A percentile compares a stretch with the other conserved stretches of the same genome.
phyloP scores from a whole-genome alignment of 805 yeast species.

The Middelhovenomyces tepae region DNA sequence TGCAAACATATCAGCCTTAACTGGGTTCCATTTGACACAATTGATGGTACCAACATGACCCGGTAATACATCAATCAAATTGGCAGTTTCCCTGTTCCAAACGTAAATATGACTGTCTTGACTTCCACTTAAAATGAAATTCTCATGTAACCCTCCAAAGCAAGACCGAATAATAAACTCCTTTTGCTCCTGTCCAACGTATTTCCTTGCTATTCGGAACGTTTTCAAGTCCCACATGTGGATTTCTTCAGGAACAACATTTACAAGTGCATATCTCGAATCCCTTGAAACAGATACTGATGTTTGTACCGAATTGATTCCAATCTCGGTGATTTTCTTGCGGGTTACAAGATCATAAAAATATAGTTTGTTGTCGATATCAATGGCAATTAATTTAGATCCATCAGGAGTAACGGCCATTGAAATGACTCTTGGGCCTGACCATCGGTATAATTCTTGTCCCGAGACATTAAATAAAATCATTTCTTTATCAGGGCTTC shows the following conservation, averaged over 20 bases:
- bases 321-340: conserved; percentile 36
- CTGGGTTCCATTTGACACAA: conserved; percentile 68
- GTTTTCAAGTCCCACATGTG: conserved; percentile 71
- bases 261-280: conserved; percentile 47
- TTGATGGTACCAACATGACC: conserved; percentile 66
- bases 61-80: conserved; percentile 48
- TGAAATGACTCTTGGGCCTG: conserved; percentile 49
- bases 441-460: conserved; percentile 25
- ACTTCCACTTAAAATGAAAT: conserved; percentile 68
- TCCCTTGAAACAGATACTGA: conserved; percentile 55
- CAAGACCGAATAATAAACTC: conserved; percentile 65
- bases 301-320: conserved; percentile 51
- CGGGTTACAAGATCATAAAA: conserved; percentile 45
- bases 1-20: conserved; percentile 47
- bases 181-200: conserved; percentile 64
- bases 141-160: conserved; percentile 65
- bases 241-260: conserved; percentile 63
- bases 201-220: conserved; percentile 51
- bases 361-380: conserved; percentile 52
- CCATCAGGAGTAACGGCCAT: conserved; percentile 60
- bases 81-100: conserved; percentile 70
- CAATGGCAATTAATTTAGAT: conserved; percentile 50
- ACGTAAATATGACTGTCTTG: conserved; percentile 72
- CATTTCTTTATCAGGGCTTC: conserved; percentile 67
- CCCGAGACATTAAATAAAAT: conserved; percentile 35